Evolutionary conservation across 1,284 basidiomycete genomes (phyloP), one percentile per base, ranked within the genome.

Genomic region (Fomitiporia mediterranea): DNA sequence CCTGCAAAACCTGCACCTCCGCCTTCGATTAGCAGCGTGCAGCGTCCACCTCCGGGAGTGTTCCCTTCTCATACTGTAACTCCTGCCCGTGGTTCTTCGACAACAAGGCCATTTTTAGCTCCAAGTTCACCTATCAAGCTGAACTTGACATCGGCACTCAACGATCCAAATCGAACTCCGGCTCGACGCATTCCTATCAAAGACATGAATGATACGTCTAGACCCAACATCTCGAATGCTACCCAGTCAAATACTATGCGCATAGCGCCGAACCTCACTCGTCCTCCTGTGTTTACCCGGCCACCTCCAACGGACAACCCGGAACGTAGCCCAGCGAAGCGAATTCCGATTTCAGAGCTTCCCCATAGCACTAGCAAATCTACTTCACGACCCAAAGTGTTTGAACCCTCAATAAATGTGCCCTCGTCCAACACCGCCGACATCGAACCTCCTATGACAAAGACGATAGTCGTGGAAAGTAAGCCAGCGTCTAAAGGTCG

Each of bases 121-220:
- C 44, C 49, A 13, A 27, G 25, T 23, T 60, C 58, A 32, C 58
- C 58, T 6, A 43, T 55, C 19, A 60, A 60, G 23, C 34, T 56
- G 23, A 43, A 27, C 21, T 52, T 51, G 46, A 37, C 37, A 19
- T 35, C 49, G 15, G 39, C 54, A 8, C 17, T 38, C 17, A 54
- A 60, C 43, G 57, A 60, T 51, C 54, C 60, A 13, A 46, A 30
- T 27, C 60, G 63, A 32, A 65, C 61, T 34, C 64, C 64, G 11
- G 40, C 60, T 43, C 61, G 60, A 42, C 55, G 55, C 34, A 48
- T 58, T 21, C 51, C 56, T 9, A 19, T 55, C 3, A 23, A 44
- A 35, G 9, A 48, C 52, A 34, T 55, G 55, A 2, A 64, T 32
- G 28, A 39, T 28, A 21, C 9, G 9, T 17, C 39, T 28, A 11